Conservation (phyloP, 2,329 filamentous ascomycete species). For the Penicillium sp. region DNA sequence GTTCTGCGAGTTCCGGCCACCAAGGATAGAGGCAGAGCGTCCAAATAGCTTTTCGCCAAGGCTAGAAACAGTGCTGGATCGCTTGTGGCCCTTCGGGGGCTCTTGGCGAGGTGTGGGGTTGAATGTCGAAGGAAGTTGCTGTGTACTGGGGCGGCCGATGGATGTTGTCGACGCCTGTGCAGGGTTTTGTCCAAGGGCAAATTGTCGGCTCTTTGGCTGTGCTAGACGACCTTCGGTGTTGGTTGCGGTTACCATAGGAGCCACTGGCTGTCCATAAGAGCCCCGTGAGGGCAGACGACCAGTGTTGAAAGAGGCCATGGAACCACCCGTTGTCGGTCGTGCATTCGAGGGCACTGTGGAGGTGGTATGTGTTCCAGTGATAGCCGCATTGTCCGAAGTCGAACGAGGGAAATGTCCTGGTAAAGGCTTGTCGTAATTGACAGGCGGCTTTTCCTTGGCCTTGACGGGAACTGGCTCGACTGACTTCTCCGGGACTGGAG, state of each 20-base stretch:
- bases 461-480: constrained; percentile 7
- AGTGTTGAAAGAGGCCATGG: constrained; percentile 68
- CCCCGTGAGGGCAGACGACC: constrained; percentile 72
- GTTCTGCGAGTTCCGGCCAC: constrained; percentile 52
- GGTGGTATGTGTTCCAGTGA: constrained; percentile 48
- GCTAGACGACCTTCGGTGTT: constrained; percentile 90
- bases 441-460: constrained; percentile 13
- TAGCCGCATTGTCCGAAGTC: constrained; percentile 62
- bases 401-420: constrained; percentile 58
- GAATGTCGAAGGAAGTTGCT: constrained; percentile 62
- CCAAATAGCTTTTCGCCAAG: constrained; percentile 85
- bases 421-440: constrained; percentile 43
- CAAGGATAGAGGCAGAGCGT: constrained; percentile 79
- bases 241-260: constrained; percentile 83
- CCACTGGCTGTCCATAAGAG: constrained; percentile 85
- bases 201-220: constrained; percentile 73
- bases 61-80: constrained; percentile 77
- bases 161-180: constrained; percentile 54
- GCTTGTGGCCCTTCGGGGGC: constrained; percentile 61
- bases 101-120: constrained; percentile 58
- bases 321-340: constrained; percentile 80
- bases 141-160: constrained; percentile 65
- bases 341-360: constrained; percentile 50
- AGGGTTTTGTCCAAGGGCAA: constrained; percentile 66
- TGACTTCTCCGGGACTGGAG: constrained; percentile 10